A percentile compares a stretch with the other conserved stretches of the same genome.
Conservation (phyloP, 208 protist species). For the Acanthamoeba lenticulata region DNA sequence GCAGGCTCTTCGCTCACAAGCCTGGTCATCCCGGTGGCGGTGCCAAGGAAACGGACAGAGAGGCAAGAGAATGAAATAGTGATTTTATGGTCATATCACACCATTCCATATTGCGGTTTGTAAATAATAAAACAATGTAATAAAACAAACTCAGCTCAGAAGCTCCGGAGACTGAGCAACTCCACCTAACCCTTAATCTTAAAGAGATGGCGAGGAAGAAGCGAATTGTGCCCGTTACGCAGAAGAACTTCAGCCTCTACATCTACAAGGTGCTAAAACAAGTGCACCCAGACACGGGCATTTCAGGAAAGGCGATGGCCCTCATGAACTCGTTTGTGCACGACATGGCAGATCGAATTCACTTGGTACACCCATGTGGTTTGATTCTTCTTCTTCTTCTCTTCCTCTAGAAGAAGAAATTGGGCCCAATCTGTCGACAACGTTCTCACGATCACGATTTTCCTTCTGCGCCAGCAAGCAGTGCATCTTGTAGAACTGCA, state of each 20-base stretch:
- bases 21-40: no score
- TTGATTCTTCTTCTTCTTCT: slow-evolving; percentile 81
- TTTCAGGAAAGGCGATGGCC: slow-evolving; percentile 97
- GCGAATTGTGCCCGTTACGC: neutral
- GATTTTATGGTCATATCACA: no score
- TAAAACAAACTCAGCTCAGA: no score
- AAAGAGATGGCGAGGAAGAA: neutral
- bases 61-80: no score
- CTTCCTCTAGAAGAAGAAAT: no score
- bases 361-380: slow-evolving; percentile 36
- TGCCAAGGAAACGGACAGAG: no score
- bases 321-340: slow-evolving; percentile 97
- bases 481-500: slow-evolving; percentile 80
- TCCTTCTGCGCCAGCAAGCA: neutral
- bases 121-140: no score
- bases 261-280: slow-evolving; percentile 93
- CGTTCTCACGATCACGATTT: neutral
- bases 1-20: no score
- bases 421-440: neutral
- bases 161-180: no score
- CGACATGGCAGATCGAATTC: slow-evolving; percentile 96
- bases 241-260: slow-evolving; percentile 78
- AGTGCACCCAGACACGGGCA: slow-evolving; percentile 97
- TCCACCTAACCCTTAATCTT: no score
- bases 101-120: no score